Percentiles rank a stretch among this genome's conserved stretches.
phyloP scores from a whole-genome alignment of 1,139 yeast species.

The Taiozyma sp. region DNA sequence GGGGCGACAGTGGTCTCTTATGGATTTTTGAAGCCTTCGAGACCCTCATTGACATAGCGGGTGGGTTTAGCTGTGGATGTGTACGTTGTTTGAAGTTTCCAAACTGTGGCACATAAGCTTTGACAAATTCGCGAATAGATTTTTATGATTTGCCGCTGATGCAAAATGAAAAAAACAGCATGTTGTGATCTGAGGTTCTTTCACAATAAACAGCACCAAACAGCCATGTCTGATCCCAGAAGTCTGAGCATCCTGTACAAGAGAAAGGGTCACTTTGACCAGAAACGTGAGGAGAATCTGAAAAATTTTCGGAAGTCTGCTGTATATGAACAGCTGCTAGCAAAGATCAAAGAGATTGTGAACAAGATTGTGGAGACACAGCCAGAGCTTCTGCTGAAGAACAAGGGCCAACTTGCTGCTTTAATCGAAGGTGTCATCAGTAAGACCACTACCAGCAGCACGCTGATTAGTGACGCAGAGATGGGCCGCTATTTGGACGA shows the following conservation, averaged over 20 bases:
- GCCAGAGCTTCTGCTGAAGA: constrained; percentile 10
- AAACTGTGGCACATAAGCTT: background rate
- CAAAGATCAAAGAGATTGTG: constrained; percentile 12
- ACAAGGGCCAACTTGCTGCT: constrained; percentile 20
- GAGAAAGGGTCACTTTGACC: constrained; percentile 20
- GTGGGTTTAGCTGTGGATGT: background rate
- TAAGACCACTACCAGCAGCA: constrained; percentile 1
- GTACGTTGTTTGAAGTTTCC: background rate
- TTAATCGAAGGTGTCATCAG: constrained; percentile 18
- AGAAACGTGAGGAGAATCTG: constrained; percentile 12
- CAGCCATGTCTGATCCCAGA: background rate
- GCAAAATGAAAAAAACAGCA: background rate
- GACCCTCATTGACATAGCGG: background rate
- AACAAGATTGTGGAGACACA: background rate
- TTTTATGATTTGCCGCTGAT: background rate
- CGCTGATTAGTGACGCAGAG: background rate
- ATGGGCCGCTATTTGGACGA: constrained; percentile 2
- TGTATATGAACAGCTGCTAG: constrained; percentile 12
- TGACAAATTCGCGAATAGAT: background rate
- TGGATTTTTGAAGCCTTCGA: constrained; percentile 1
- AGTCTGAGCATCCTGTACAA: constrained; percentile 12
- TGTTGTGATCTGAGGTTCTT: background rate
- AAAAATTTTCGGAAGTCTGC: constrained; percentile 13
- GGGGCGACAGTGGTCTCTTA: constrained; percentile 2
- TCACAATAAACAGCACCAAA: background rate